Evolutionary conservation across 768 basidiomycete genomes (phyloP), one percentile per base, ranked within the genome.

Genomic region (Paxillus involutus): DNA sequence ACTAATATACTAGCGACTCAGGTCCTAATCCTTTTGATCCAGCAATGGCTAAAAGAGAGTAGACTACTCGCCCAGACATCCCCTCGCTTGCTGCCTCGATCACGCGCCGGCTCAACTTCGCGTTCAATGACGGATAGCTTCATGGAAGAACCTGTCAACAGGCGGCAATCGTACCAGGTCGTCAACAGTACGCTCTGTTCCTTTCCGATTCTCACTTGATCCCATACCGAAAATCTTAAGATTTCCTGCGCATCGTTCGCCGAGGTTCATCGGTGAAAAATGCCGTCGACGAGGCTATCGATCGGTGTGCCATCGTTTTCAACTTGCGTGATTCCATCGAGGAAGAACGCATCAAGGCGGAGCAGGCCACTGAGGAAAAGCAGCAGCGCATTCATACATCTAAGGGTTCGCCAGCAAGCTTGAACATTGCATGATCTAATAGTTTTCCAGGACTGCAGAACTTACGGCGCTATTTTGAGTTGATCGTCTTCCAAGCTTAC

Each of bases 251-350:
- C 36, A 91, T 98, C 14, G 81, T 96, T 47, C 83, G 94, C 44
- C 88, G 87, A 66, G 95, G 97, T 0, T 82, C 88, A 19, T 80
- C 83, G 13, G 91, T 98, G 30, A 99, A 98, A 72, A 80, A 78
- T 55, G 80, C 79, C 3, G 94, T 97, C 7, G 94, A 97, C 63
- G 86, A 87, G 54, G 89, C 89, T 12, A 88, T 98, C 59, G 94
- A 96, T 62, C 86, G 84, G 53, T 96, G 93, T 63, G 82, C 85
- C 14, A 78, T 85, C 14, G 86, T 94, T 3, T 83, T 86, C 69
- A 94, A 98, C 65, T 72, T 98, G 13, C 83, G 93, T 33, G 90
- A 96, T 54, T 80, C 89, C 0, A 96, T 99, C 43, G 96, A 98
- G 61, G 85, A 90, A 21, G 79, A 85, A 2, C 83, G 93, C 21